Evolutionary conservation across 1,139 yeast species (phyloP), one percentile per base, ranked within the genome.

Genomic region (Saccharomycopsis hybrid): DNA sequence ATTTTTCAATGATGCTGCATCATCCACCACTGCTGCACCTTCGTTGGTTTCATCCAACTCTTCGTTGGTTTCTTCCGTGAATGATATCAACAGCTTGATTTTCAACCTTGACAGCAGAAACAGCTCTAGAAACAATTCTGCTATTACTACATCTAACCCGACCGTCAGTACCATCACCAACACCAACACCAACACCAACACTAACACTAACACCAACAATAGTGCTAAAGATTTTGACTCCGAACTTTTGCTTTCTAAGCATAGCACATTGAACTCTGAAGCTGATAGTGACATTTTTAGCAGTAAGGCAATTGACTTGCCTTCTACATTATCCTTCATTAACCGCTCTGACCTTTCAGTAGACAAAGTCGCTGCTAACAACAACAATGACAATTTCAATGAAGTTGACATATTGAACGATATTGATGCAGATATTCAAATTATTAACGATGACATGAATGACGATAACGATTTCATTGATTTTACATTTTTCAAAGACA

Each of bases 401-500:
- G 13, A n/a, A 5, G 5, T 9, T n/a, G 39, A 36, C 24, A 5
- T n/a, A 5, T 8, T 9, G n/a, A 9, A n/a, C 25, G 44, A 41
- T 2, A 18, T 11, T 5, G 7, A 41, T 28, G 35, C 24, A 25
- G 13, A 30, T 11, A 36, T 35, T 28, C 35, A 37, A 2, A 47
- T 47, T 42, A 46, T 31, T 31, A 31, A 7, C 33, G 33, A 31
- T 31, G 33, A 5, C 33, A 31, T 7, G 33, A 9, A 31, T 9
- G 33, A 31, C 33, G 13, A 36, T 36, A 24, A n/a, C 39, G 39
- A 36, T 13, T 8, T 13, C 11, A 29, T 48, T 27, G 54, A 51
- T 41, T 51, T 51, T 29, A 44, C 52, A 28, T 51, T 51, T 36
- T 51, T 51, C 41, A 47, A 48, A 29, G 51, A 47, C 33, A 35